These are phyloP conservation scores for Penicillium hordei DNA, from an alignment of 2,329 filamentous ascomycete species.

Conservation along the genomic window DNA sequence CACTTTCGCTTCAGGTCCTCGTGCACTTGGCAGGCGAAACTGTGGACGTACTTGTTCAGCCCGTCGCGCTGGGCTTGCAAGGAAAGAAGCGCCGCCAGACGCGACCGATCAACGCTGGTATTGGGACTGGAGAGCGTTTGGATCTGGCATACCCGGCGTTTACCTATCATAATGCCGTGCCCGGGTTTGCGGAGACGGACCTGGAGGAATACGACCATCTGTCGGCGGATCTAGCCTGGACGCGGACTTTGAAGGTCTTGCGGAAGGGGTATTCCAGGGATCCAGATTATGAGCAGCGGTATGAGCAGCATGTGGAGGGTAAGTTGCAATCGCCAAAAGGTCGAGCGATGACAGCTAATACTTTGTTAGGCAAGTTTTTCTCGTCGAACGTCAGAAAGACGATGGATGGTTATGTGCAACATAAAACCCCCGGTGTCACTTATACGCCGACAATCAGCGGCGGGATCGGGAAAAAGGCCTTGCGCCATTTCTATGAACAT, in stretches of 20 bases:
- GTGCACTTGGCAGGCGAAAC: constrained; percentile 57
- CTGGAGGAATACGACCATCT: constrained; percentile 66
- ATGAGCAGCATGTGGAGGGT: constrained; percentile 41
- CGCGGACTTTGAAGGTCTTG: constrained; percentile 60
- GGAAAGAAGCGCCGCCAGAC: constrained; percentile 51
- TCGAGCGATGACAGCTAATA: neutral
- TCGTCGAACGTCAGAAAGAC: constrained; percentile 30
- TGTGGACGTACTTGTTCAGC: constrained; percentile 51
- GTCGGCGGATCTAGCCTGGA: constrained; percentile 66
- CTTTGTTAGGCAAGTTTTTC: constrained; percentile 34
- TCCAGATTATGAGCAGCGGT: constrained; percentile 36
- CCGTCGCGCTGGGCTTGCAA: constrained; percentile 55
- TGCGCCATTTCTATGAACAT: constrained; percentile 55
- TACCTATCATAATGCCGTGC: constrained; percentile 56
- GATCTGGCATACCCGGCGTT: constrained; percentile 43
- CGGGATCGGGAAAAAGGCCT: constrained; percentile 42
- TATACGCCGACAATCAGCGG: constrained; percentile 42
- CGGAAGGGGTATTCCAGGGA: constrained; percentile 58
- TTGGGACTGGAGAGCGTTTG: constrained; percentile 50
- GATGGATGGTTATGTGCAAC: constrained; percentile 33
- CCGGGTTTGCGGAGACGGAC: constrained; percentile 71
- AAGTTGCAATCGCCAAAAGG: neutral
- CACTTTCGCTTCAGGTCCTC: constrained; percentile 48
- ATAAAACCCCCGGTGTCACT: constrained; percentile 32
- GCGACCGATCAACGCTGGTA: constrained; percentile 52